Conservation (phyloP, 345 rosid species). For the Durio zibethinus region DNA sequence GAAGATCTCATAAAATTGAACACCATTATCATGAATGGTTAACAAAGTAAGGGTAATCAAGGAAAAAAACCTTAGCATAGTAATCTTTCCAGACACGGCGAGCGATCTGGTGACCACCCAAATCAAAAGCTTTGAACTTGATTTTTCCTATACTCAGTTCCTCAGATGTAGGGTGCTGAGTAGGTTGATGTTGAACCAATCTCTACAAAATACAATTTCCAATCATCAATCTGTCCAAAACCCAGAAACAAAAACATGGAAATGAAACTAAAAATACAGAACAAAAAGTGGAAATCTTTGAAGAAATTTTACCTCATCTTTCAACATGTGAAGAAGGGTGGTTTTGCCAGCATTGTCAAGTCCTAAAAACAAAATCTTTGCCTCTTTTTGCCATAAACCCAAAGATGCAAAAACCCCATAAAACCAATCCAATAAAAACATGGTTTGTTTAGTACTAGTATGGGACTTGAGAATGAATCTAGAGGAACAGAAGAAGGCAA, state of each 20-base stretch:
- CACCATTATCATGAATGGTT: background rate
- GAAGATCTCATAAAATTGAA: background rate
- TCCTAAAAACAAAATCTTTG: constrained; percentile 86
- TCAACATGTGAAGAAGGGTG: constrained; percentile 93
- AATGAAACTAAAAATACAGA: background rate
- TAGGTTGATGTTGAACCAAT: constrained; percentile 73
- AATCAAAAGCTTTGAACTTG: constrained; percentile 82
- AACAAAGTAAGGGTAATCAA: too few species aligned
- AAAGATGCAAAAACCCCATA: constrained; percentile 78
- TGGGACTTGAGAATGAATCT: background rate
- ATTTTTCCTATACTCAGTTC: constrained; percentile 74
- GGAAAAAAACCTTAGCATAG: constrained; percentile 69
- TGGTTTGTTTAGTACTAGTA: background rate
- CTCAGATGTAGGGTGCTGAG: constrained; percentile 77
- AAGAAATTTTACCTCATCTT: constrained; percentile 60
- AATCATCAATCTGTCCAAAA: background rate
- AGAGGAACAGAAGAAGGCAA: background rate
- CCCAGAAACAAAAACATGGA: background rate
- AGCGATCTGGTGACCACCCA: constrained; percentile 83
- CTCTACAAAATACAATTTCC: constrained; percentile 41
- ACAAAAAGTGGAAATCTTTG: background rate
- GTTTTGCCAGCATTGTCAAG: constrained; percentile 97
- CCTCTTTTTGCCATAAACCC: constrained; percentile 90
- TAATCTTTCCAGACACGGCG: constrained; percentile 84
- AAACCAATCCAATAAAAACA: constrained; percentile 90